Evolutionary conservation across 169 alveolate genomes (phyloP).

Genomic region (Plasmodium adleri): DNA sequence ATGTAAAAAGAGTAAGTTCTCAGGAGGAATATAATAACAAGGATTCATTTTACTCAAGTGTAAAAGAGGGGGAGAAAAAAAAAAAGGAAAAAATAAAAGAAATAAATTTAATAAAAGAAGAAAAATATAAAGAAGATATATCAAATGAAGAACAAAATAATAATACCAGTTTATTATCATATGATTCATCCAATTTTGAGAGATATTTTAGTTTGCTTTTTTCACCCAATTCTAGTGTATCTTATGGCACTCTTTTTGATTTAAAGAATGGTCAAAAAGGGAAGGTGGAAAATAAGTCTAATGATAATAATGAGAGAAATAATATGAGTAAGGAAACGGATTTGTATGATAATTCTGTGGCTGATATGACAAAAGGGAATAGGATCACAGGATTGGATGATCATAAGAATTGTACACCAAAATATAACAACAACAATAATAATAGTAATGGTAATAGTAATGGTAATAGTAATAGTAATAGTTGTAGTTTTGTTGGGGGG

Average conservation of each 20-base stretch:
- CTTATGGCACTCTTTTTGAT: slow-evolving; percentile 55
- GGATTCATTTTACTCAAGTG: too few species aligned
- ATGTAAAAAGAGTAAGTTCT: slow-evolving; percentile 1
- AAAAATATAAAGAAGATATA: neutral
- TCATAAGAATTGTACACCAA: too few species aligned
- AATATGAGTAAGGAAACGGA: neutral
- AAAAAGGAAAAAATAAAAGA: neutral
- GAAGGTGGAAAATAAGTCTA: neutral
- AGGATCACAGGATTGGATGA: too few species aligned
- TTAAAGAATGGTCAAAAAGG: slow-evolving; percentile 1
- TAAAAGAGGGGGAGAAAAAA: neutral
- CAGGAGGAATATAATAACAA: neutral
- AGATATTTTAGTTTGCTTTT: slow-evolving; percentile 50
- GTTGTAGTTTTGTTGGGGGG: neutral
- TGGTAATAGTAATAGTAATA: neutral
- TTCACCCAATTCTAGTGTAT: slow-evolving; percentile 9
- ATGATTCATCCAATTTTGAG: slow-evolving; percentile 55
- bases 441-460: neutral
- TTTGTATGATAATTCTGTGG: neutral
- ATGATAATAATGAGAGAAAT: neutral
- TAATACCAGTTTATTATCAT: neutral
- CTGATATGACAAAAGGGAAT: neutral
- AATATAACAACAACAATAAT: neutral
- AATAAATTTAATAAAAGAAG: neutral
- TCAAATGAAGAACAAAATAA: neutral